Percentiles rank a stretch among this genome's conserved stretches.
Evolutionary conservation across 768 basidiomycete species (phyloP).

Genomic region (Lactarius vividus): DNA sequence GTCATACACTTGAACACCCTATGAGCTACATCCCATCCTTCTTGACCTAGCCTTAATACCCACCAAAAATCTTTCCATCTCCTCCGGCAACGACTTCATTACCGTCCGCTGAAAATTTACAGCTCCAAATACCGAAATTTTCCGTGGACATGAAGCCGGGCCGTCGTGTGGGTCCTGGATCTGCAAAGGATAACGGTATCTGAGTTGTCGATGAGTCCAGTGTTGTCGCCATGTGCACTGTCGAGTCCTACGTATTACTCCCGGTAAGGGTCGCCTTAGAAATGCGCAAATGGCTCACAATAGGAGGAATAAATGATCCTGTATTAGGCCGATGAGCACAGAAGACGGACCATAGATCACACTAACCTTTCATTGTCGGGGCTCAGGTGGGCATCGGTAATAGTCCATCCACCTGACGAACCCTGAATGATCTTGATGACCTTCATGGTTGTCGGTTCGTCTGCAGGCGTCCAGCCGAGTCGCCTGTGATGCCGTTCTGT

Average conservation of each 20-base stretch:
- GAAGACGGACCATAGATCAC: background rate
- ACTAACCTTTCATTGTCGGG: conserved; percentile 79
- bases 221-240: conserved; percentile 72
- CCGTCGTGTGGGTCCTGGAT: conserved; percentile 26
- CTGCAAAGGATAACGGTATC: conserved; percentile 54
- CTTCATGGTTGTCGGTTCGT: conserved; percentile 50
- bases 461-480: conserved; percentile 31
- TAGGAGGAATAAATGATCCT: conserved; percentile 94
- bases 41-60: background rate
- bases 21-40: background rate
- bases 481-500: conserved; percentile 24
- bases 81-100: conserved; percentile 95
- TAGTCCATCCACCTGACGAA: conserved; percentile 80
- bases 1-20: conserved; percentile 71
- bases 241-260: conserved; percentile 51
- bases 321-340: conserved; percentile 17
- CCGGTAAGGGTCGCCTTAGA: conserved; percentile 15
- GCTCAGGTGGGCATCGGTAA: conserved; percentile 91
- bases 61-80: conserved; percentile 75
- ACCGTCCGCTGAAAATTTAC: conserved; percentile 94
- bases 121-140: conserved; percentile 83
- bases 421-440: conserved; percentile 70
- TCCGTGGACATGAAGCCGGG: conserved; percentile 39
- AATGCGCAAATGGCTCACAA: conserved; percentile 46
- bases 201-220: conserved; percentile 59